Percentiles rank a stretch among this genome's conserved stretches.
These are phyloP conservation scores for Phytophthora idaei DNA, from an alignment of 352 stramenopile species.

Conservation along the genomic window DNA sequence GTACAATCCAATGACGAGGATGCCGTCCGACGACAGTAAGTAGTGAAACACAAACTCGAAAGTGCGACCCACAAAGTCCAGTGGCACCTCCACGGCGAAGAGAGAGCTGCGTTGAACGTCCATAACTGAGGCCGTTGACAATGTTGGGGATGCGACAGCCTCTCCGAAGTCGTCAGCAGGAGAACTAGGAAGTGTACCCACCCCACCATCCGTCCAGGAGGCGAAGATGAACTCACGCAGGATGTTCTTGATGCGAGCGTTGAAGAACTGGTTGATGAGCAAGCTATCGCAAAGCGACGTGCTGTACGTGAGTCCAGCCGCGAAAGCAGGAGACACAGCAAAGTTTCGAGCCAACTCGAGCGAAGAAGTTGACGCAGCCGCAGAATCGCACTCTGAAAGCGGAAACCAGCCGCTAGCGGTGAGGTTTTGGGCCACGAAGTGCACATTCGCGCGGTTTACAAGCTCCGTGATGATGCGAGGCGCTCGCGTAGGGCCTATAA, in stretches of 20 bases:
- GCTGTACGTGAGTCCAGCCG: conserved; percentile 82
- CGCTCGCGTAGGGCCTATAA: conserved; percentile 57
- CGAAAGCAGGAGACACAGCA: conserved; percentile 72
- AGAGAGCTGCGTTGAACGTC: conserved; percentile 72
- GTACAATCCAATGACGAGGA: conserved; percentile 76
- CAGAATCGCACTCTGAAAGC: conserved; percentile 32
- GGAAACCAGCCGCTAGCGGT: conserved; percentile 74
- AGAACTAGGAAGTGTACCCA: conserved; percentile 24
- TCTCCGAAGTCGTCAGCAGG: conserved; percentile 20
- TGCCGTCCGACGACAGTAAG: conserved; percentile 74
- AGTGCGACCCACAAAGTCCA: conserved; percentile 79
- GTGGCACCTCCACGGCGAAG: conserved; percentile 73
- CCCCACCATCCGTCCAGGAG: conserved; percentile 65
- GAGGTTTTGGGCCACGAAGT: conserved; percentile 83
- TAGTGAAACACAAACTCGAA: conserved; percentile 87
- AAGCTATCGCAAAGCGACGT: conserved; percentile 84
- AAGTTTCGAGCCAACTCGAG: conserved; percentile 70
- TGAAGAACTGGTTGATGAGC: conserved; percentile 90
- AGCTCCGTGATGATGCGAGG: conserved; percentile 82
- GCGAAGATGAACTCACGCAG: conserved; percentile 87
- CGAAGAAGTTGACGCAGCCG: conserved; percentile 43
- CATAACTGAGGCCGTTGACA: conserved; percentile 37
- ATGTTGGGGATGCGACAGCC: conserved; percentile 15
- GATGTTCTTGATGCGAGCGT: conserved; percentile 86
- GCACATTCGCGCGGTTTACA: conserved; percentile 77